A percentile compares a stretch with the other conserved stretches of the same genome.
phyloP scores from a whole-genome alignment of 768 basidiomycete species.

The Rhodosporidiobolus sp. region DNA sequence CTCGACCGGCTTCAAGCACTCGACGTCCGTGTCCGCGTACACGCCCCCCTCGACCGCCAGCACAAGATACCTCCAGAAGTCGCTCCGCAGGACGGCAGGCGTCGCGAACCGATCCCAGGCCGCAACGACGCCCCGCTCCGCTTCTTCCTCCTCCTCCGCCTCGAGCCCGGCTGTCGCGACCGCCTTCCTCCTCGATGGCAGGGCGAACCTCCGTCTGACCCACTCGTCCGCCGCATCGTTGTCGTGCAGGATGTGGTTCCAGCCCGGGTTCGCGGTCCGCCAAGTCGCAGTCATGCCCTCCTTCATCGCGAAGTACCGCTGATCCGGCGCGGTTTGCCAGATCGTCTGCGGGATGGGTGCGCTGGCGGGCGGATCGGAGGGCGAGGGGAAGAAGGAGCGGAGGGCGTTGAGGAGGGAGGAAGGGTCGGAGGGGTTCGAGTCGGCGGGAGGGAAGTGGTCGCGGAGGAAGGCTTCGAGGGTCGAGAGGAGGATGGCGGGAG shows the following conservation, averaged over 20 bases:
- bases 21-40: conserved; percentile 49
- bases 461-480: conserved; percentile 35
- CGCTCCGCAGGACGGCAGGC: conserved; percentile 37
- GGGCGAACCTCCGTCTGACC: conserved; percentile 28
- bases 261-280: conserved; percentile 8
- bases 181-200: no score
- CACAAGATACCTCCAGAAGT: conserved; percentile 42
- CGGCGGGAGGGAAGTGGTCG: conserved; percentile 24
- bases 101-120: conserved; percentile 31
- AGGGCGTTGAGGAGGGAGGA: conserved; percentile 34
- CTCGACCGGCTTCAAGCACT: conserved; percentile 46
- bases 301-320: conserved; percentile 1
- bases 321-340: conserved; percentile 29
- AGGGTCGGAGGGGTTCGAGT: conserved; percentile 21
- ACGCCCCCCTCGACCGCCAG: conserved; percentile 40
- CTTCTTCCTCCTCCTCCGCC: not conserved
- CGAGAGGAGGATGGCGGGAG: conserved; percentile 18
- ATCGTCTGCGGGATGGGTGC: conserved; percentile 27
- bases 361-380: not conserved
- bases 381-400: conserved; percentile 36
- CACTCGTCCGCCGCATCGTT: conserved; percentile 24
- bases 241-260: conserved; percentile 25
- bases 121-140: conserved; percentile 22
- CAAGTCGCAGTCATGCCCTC: conserved; percentile 1
- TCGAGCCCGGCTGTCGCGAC: not conserved